Evolutionary conservation across 2,329 filamentous ascomycete species (phyloP).

Genomic region (Colletotrichum sp.): DNA sequence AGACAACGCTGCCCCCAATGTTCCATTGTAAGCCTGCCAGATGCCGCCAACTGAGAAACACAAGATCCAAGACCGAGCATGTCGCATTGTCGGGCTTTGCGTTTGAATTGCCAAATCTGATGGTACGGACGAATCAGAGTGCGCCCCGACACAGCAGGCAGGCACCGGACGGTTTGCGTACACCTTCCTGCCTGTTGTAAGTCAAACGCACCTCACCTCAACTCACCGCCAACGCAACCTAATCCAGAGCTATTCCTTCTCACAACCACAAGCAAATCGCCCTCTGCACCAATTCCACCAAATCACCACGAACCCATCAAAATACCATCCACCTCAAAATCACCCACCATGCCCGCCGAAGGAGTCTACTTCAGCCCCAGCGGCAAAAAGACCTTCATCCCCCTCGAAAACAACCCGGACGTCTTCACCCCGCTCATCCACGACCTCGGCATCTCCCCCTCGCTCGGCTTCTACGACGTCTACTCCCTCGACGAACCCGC

Average conservation of each 20-base stretch:
- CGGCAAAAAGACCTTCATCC: slow-evolving; percentile 41
- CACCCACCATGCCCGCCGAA: slow-evolving; percentile 26
- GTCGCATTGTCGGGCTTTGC: neutral
- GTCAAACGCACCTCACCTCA: neutral
- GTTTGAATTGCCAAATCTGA: neutral
- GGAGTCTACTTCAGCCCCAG: slow-evolving; percentile 29
- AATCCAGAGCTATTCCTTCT: neutral
- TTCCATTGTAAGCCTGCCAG: neutral
- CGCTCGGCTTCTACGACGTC: slow-evolving; percentile 80
- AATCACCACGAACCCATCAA: neutral
- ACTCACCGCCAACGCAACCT: neutral
- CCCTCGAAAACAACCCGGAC: slow-evolving; percentile 70
- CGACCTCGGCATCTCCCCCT: slow-evolving; percentile 71
- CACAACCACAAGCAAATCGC: neutral
- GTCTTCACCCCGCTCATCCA: slow-evolving; percentile 77
- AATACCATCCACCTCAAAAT: neutral
- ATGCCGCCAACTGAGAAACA: neutral
- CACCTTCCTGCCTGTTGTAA: neutral
- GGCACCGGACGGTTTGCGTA: neutral
- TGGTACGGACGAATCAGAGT: neutral
- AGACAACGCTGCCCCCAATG: rapidly evolving
- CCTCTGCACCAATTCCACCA: neutral
- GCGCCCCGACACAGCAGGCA: neutral
- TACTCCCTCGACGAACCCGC: slow-evolving; percentile 80
- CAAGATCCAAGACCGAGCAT: neutral